Evolutionary conservation across 768 basidiomycete genomes (phyloP), one percentile per base, ranked within the genome.

Genomic region (Suillus discolor): DNA sequence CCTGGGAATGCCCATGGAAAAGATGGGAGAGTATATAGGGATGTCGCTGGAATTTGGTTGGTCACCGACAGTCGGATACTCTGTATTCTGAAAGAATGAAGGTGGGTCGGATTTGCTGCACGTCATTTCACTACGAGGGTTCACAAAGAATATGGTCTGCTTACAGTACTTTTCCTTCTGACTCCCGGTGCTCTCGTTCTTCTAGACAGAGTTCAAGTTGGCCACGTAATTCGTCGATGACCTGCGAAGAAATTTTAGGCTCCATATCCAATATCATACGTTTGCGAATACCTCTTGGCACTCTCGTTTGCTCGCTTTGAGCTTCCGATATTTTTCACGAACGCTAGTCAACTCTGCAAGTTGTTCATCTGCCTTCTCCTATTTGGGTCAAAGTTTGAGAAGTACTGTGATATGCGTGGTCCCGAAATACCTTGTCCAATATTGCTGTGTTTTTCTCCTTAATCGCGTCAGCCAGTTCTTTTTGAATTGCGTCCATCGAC

Each of bases 181-280:
- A 44, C 62, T 59, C 13, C 68, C 70, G 23, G 65, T 73, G 70
- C 44, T 72, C 75, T 31, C 72, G 67, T 63, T 75, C 72, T 57
- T 67, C 45, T 38, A 53, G 57, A 57, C 62, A 66, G 13, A 65
- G 66, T 2, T 49, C 59, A 59, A 77, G 69, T 11, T 68, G 60
- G n/a, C 11, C 51, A 57, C 71, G 68, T 51, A 77, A 67, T 34
- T 71, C 70, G 4, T 67, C 55, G 61, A 70, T 25, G 36, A 69
- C 45, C 74, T 77, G 60, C 54, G 28, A 38, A 6, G 55, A 7
- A 28, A 54, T 66, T 57, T 20, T 7, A 31, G 51, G 39, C 12
- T 57, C 8, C 36, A 57, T n/a, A n/a, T 13, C 20, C 20, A 49
- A 47, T 57, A 36, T 12, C 47, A 20, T 61, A 8, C 6, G 44